Evolutionary conservation across 2,329 filamentous ascomycete species (phyloP).

Genomic region (Fusarium citri): DNA sequence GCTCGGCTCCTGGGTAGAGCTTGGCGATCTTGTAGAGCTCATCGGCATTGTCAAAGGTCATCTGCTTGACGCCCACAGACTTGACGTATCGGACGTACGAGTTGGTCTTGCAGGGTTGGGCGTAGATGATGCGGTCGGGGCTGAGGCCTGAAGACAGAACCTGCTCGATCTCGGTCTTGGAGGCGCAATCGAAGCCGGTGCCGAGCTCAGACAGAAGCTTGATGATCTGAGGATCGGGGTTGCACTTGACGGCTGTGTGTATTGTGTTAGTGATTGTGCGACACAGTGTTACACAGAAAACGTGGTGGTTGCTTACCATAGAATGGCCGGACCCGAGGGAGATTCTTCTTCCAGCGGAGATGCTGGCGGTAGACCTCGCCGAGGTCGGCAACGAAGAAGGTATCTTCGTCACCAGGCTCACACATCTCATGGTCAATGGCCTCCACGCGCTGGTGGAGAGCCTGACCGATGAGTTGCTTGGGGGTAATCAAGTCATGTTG

Average conservation of each 20-base stretch:
- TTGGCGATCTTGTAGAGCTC: conserved; percentile 98
- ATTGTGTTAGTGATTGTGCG: conserved; percentile 10
- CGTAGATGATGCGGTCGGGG: conserved; percentile 95
- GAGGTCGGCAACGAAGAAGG: conserved; percentile 98
- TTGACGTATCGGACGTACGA: conserved; percentile 95
- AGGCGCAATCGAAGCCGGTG: conserved; percentile 97
- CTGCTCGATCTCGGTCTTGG: conserved; percentile 96
- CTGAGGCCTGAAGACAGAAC: conserved; percentile 85
- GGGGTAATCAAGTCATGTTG: conserved; percentile 62
- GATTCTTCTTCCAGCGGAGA: conserved; percentile 95
- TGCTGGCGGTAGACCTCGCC: conserved; percentile 99
- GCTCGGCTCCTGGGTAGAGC: conserved; percentile 87
- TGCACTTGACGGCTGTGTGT: conserved; percentile 90
- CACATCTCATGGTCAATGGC: conserved; percentile 88
- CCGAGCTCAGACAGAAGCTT: conserved; percentile 88
- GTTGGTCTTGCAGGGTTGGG: conserved; percentile 99
- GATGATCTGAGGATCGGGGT: conserved; percentile 90
- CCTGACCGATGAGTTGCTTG: conserved; percentile 86
- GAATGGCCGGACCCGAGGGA: conserved; percentile 93
- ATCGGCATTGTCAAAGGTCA: conserved; percentile 99
- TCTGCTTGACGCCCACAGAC: conserved; percentile 88
- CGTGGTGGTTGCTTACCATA: conserved; percentile 74
- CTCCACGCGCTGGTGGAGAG: conserved; percentile 86
- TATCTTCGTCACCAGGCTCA: conserved; percentile 92
- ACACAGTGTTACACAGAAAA: too few species aligned